Percentiles rank a stretch among this genome's conserved stretches.
phyloP scores from a whole-genome alignment of 148 eudicot species.

The Polygonum maritimum region DNA sequence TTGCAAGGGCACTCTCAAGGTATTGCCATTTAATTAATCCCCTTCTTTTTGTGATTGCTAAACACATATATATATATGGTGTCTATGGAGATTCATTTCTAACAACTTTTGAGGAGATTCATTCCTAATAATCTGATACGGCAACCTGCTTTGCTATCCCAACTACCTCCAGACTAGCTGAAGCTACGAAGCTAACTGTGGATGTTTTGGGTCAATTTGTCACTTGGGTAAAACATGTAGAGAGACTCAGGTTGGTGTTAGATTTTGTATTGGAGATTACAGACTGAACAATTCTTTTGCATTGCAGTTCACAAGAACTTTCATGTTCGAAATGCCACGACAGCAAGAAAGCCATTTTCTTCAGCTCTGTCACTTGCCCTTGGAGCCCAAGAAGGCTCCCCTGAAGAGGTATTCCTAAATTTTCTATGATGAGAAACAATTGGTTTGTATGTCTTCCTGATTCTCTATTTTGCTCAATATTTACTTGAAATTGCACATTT shows the following conservation, averaged over 20 bases:
- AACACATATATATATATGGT: background rate
- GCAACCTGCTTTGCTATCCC: constrained; percentile 87
- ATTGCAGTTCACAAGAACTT: constrained; percentile 60
- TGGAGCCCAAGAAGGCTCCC: constrained; percentile 73
- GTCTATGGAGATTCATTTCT: background rate
- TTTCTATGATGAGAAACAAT: background rate
- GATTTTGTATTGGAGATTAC: background rate
- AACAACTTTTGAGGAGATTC: too few species aligned
- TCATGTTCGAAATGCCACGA: constrained; percentile 37
- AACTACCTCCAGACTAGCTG: constrained; percentile 55
- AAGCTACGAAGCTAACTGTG: constrained; percentile 39
- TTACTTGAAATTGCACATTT: too few species aligned
- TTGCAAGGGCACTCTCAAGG: too few species aligned
- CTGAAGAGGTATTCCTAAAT: constrained; percentile 65
- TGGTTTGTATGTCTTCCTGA: too few species aligned
- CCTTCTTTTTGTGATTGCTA: background rate
- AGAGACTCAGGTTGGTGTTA: background rate
- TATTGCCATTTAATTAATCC: too few species aligned
- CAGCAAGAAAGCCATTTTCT: constrained; percentile 38
- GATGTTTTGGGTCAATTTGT: constrained; percentile 55
- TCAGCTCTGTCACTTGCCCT: constrained; percentile 58
- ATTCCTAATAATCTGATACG: constrained; percentile 13
- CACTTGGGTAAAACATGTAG: constrained; percentile 49
- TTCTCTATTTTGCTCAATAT: too few species aligned
- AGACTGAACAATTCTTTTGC: background rate